Percentiles rank a stretch among this genome's conserved stretches.
Conservation (phyloP, 2,329 filamentous ascomycete genomes). For the Xylariaceae sp. region DNA sequence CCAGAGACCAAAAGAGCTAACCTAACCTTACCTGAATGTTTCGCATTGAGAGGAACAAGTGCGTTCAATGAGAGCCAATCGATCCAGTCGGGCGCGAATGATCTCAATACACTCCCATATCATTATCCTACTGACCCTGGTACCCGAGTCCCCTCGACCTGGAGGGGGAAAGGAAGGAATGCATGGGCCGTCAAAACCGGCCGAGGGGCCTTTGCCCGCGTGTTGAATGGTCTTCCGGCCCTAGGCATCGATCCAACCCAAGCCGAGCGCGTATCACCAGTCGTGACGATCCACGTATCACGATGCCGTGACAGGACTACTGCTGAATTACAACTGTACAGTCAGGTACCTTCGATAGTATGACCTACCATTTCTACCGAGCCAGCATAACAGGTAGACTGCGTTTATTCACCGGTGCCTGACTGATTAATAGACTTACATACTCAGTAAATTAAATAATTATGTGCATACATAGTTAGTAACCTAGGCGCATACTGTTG, state of each 20-base stretch:
- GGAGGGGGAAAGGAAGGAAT: slow-evolving; percentile 12
- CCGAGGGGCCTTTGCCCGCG: slow-evolving; percentile 3
- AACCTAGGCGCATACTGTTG: no score
- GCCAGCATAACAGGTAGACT: no score
- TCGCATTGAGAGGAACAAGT: slow-evolving; percentile 23
- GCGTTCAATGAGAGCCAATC: slow-evolving; percentile 23
- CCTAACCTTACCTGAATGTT: slow-evolving; percentile 18
- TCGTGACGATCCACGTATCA: slow-evolving; percentile 22
- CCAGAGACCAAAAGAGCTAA: no score
- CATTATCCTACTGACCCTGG: slow-evolving; percentile 7
- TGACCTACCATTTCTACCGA: no score
- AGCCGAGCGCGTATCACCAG: slow-evolving; percentile 22
- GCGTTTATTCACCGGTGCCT: no score
- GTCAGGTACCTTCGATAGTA: not conserved
- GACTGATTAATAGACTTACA: no score
- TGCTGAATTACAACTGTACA: slow-evolving; percentile 2
- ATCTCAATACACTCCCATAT: slow-evolving; percentile 22
- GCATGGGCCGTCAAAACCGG: slow-evolving; percentile 13
- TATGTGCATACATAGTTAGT: no score
- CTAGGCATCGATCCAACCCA: slow-evolving; percentile 7
- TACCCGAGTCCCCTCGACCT: slow-evolving; percentile 13
- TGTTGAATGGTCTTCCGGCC: slow-evolving; percentile 6
- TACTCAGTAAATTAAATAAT: no score
- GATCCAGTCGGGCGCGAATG: slow-evolving; percentile 18
- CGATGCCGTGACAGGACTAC: slow-evolving; percentile 14